Evolutionary conservation across 208 protist species (phyloP), one percentile per base, ranked within the genome.

Genomic region (Strigomonas culicis): DNA sequence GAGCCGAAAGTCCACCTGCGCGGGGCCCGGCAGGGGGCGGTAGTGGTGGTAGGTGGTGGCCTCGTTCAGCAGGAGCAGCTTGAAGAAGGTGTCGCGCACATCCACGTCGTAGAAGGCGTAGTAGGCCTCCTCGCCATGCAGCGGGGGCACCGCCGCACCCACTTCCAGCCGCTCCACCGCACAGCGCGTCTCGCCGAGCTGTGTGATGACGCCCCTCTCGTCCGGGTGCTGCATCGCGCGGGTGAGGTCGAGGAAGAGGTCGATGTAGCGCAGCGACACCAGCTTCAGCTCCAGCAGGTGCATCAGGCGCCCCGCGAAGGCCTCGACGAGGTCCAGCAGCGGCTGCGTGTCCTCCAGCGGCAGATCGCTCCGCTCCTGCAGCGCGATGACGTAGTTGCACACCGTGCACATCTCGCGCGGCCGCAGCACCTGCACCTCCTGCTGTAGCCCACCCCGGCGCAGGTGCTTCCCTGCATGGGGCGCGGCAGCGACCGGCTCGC

Each of bases 1-100:
- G n/a, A 88, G 72, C 21, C 76, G 72, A 61, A 90, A 88, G 69
- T 93, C 86, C 19, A 90, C 79, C 61, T 86, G 83, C 27, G 88
- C 25, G 4, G 76, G 58, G 8, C 83, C 86, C 21, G 80, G 86
- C 6, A 85, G 68, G 0, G 86, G 86, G 2, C 77, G 58, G 69
- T 82, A 93, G 32, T 63, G 51, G 30, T 73, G 60, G 51, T 87
- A 80, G 28, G 80, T 82, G 56, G 77, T 77, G 47, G 59, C 74
- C 36, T 80, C 74, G 52, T 89, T 90, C 2, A 86, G 43, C 0
- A 77, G 4, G 21, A 79, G 57, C 19, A 90, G 79, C 43, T 74
- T 73, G 59, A 68, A 36, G 64, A 90, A 86, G 4, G 62, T 79
- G 25, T 90, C 83, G 34, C 83, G 82, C 59, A 93, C 86, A 59